Evolutionary conservation across 805 yeast species (phyloP), one percentile per base, ranked within the genome.

Genomic region (Citeromyces matritensis): DNA sequence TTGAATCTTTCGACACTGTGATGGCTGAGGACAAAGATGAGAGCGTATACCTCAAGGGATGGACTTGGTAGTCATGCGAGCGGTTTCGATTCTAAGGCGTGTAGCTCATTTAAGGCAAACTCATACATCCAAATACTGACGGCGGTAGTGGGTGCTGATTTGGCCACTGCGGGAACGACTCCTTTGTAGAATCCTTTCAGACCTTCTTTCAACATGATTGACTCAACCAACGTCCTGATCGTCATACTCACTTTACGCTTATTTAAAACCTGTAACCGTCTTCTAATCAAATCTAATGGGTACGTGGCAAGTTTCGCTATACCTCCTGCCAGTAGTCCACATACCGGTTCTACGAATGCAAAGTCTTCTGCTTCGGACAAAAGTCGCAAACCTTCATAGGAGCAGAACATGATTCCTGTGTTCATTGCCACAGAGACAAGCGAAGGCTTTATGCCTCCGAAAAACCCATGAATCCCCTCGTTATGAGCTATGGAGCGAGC

Each of bases 281-380:
- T 73, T 14, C 95, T 60, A 2, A 86, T 48, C 0, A 94, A 71
- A 49, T 91, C 98, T 28, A 91, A 48, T 0, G 98, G 98, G 51
- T 83, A 91, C 0, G 83, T 74, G 0, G 72, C 39, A 0, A 73
- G 66, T 49, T 91, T 91, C 9, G 94, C 68, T 3, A 71, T 40
- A 0, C 72, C 59, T 0, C 96, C 97, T 0, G 95, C 94, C 0
- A 71, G 31, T 25, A 83, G 57, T 29, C 95, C 79, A 48, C 88
- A 68, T 24, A 67, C 35, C 5, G 75, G 71, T 41, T 73, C 76
- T 23, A 61, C 42, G 17, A 53, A 50, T 3, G 67, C 65, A 4
- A 61, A 33, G 11, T 42, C 36, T 31, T 46, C 50, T 23, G 46
- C 40, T 15, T 30, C 40, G 6, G 55, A 42, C 30, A 27, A 9